Base-by-base conservation (phyloP, 2,329 filamentous ascomycete species). In the Hypoxylon sp. region DNA sequence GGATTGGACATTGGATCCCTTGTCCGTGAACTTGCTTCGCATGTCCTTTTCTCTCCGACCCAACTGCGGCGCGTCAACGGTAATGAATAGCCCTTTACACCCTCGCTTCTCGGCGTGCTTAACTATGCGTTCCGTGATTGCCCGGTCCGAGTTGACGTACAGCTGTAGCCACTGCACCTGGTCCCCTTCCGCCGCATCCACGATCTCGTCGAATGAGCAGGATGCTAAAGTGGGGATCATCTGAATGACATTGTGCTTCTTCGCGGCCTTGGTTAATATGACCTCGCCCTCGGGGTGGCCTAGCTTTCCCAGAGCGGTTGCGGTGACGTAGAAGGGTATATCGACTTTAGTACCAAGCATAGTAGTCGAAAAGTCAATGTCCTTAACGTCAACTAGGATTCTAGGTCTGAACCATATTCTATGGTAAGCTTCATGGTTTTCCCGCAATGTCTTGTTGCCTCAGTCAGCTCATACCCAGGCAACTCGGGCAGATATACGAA, bases 151-250 rank as follows among this genome's bases (percentile, higher is more conserved):
- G 86, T 99, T 99, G 72, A 99, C 93, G 80, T 97, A 97, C 0
- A 99, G 87, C 81, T 99, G 96, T 71, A 99, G 84, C 96, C 96
- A 99, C 80, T 98, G 96, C 3, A 93, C 89, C 79, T 97, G 94
- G 67, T 91, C 90, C 45, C 87, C 91, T 68, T 87, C 83, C 28
- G 85, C 87, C 16, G 94, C 96, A 78, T 98, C 96, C 69, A 96
- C 84, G 64, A 99, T 97, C 80, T 99, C 95, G 81, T 99, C 96
- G 74, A 99, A 97, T 1, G 93, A 96, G 82, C 96, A 98, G 1
- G 93, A 97, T 1, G 96, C 96, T 5, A 99, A 85, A 2, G 96
- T 99, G 1, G 96, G 96, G 66, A 99, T 98, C 96, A 99, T 99
- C 80, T 99, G 96, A 66, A 98, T 87, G 53, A 98, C 91, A 75